phyloP scores from a whole-genome alignment of 805 yeast species.

The Starmerella geochares region DNA sequence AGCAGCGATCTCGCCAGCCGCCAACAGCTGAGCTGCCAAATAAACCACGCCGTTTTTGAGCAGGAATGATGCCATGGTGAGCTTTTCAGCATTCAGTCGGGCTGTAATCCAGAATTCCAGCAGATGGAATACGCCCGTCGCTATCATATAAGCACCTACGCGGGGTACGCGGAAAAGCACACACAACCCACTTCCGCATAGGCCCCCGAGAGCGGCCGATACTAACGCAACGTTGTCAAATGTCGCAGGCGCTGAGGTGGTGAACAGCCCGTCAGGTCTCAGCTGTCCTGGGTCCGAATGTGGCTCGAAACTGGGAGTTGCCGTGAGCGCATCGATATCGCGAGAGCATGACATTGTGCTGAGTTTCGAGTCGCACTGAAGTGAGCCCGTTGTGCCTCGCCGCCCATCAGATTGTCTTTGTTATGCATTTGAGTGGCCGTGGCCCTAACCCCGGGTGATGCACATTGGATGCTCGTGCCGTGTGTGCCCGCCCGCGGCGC shows the following conservation, averaged over 20 bases:
- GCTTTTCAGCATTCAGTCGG: slow-evolving; percentile 52
- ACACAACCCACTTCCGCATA: slow-evolving; percentile 21
- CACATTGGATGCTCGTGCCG: no score
- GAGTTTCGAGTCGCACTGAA: no score
- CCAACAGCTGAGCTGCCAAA: slow-evolving; percentile 45
- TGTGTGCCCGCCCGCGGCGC: no score
- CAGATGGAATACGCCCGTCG: slow-evolving; percentile 60
- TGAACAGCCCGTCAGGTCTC: slow-evolving; percentile 7
- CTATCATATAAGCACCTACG: slow-evolving; percentile 41
- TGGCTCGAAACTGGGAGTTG: no score
- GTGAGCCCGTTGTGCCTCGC: no score
- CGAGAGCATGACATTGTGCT: no score
- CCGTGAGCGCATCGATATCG: no score
- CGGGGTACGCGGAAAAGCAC: slow-evolving; percentile 17
- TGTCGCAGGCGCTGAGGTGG: slow-evolving; percentile 23
- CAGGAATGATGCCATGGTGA: slow-evolving; percentile 59
- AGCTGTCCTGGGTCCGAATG: no score
- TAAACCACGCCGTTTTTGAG: slow-evolving; percentile 55
- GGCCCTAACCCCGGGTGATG: no score
- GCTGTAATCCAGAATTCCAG: slow-evolving; percentile 78
- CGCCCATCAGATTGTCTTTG: no score
- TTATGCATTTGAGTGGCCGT: no score
- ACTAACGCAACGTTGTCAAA: slow-evolving; percentile 28
- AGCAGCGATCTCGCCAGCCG: slow-evolving; percentile 42
- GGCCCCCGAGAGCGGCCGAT: slow-evolving; percentile 28